These are phyloP conservation scores for Pseudonectria foliicola DNA, from an alignment of 2,329 filamentous ascomycete species.

Conservation along the genomic window DNA sequence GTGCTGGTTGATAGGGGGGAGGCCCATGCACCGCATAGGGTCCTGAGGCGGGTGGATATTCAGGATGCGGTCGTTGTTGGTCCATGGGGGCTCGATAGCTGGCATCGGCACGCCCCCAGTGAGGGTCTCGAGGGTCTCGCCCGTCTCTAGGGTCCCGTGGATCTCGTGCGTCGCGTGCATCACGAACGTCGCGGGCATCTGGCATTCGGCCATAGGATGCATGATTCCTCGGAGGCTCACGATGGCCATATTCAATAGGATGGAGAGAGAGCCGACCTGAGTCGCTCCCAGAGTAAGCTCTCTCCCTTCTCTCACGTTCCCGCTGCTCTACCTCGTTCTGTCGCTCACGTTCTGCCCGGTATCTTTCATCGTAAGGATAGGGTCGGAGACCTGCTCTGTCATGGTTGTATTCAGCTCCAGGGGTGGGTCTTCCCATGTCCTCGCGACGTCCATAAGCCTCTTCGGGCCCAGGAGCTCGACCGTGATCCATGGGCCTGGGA, in stretches of 20 bases:
- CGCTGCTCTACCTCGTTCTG: slow-evolving; percentile 37
- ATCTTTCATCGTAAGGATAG: slow-evolving; percentile 46
- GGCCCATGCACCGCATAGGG: slow-evolving; percentile 27
- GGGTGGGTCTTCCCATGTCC: slow-evolving; percentile 32
- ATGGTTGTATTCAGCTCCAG: slow-evolving; percentile 44
- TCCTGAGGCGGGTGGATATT: slow-evolving; percentile 39
- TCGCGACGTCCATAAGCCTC: slow-evolving; percentile 45
- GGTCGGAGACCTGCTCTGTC: slow-evolving; percentile 41
- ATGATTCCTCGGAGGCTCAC: slow-evolving; percentile 37
- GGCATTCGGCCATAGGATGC: slow-evolving; percentile 38
- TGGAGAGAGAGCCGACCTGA: slow-evolving; percentile 34
- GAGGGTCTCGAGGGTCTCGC: slow-evolving; percentile 21
- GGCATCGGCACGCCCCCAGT: slow-evolving; percentile 28
- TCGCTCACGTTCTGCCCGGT: slow-evolving; percentile 41
- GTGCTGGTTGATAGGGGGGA: slow-evolving; percentile 23
- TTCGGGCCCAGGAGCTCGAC: slow-evolving; percentile 30
- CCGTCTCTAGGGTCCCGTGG: slow-evolving; percentile 13
- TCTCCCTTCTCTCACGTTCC: slow-evolving; percentile 36
- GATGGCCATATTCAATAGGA: slow-evolving; percentile 33
- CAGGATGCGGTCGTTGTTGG: slow-evolving; percentile 37
- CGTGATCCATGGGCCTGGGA: slow-evolving; percentile 40
- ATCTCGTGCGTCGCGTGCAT: slow-evolving; percentile 25
- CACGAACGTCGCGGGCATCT: slow-evolving; percentile 34
- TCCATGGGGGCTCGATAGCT: slow-evolving; percentile 31
- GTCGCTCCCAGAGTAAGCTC: slow-evolving; percentile 44